Percentiles rank a stretch among this genome's conserved stretches.
phyloP scores from a whole-genome alignment of 2,329 filamentous ascomycete species.

The Aspergillus ustus region DNA sequence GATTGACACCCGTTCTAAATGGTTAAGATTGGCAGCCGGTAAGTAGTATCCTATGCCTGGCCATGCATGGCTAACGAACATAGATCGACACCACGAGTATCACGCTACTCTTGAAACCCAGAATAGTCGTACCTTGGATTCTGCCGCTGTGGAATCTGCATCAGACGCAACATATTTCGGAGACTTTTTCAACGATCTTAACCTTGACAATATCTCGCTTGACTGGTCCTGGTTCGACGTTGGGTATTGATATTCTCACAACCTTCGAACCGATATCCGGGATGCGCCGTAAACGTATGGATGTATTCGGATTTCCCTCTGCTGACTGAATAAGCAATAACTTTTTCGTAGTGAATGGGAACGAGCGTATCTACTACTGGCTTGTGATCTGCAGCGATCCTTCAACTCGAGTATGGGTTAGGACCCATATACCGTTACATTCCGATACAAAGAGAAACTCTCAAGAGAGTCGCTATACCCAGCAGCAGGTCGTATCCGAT shows the following conservation, averaged over 20 bases:
- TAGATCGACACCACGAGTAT: neutral
- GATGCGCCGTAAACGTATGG: neutral
- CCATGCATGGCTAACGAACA: neutral
- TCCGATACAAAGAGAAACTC: neutral
- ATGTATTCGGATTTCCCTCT: neutral
- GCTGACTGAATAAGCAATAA: neutral
- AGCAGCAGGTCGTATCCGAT: neutral
- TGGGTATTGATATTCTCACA: neutral
- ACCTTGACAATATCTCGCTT: neutral
- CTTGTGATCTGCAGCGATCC: neutral
- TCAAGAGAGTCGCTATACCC: too few species aligned
- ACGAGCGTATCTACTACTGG: neutral
- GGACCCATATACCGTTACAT: constrained; percentile 2
- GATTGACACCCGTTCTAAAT: neutral
- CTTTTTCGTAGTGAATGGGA: too few species aligned
- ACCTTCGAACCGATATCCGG: neutral
- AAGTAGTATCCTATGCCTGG: neutral
- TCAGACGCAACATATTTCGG: neutral
- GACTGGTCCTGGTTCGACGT: constrained; percentile 2
- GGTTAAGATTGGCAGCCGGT: neutral
- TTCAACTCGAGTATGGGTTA: neutral
- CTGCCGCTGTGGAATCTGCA: neutral
- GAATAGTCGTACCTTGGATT: neutral
- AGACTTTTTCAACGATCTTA: neutral
- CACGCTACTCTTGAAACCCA: neutral